Conservation (phyloP, 2,329 filamentous ascomycete genomes). For the Biscogniauxia sp. region DNA sequence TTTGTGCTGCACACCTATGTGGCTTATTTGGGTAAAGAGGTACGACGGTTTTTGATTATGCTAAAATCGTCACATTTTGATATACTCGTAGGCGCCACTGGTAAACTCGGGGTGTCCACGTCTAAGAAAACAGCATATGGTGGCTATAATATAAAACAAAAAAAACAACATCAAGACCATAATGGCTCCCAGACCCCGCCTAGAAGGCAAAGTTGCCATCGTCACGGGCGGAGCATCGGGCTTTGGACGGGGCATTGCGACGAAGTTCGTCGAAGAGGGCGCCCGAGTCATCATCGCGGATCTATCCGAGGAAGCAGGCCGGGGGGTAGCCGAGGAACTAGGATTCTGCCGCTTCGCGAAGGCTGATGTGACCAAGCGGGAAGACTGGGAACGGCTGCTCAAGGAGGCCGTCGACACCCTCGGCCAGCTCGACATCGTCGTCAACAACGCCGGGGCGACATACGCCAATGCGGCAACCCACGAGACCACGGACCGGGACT, state of each 20-base stretch:
- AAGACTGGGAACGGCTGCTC: conserved; percentile 53
- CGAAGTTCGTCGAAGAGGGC: conserved; percentile 58
- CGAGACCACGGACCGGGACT: conserved; percentile 64
- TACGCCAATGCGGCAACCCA: conserved; percentile 62
- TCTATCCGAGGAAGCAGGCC: conserved; percentile 52
- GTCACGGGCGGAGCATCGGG: conserved; percentile 58
- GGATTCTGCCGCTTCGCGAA: conserved; percentile 41
- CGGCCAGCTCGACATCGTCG: conserved; percentile 54
- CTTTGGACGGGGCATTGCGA: conserved; percentile 61
- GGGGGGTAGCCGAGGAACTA: conserved; percentile 44
- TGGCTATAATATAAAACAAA: not conserved
- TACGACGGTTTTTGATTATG: not conserved
- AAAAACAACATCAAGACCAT: not conserved
- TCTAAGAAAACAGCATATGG: not conserved
- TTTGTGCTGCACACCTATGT: not conserved
- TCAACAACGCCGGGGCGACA: conserved; percentile 61
- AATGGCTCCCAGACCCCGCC: conserved; percentile 28
- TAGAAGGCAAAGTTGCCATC: conserved; percentile 43
- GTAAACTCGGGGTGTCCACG: no score
- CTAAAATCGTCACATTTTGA: no score
- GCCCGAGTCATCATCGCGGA: conserved; percentile 62
- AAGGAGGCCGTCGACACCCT: conserved; percentile 43
- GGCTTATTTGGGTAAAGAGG: not conserved
- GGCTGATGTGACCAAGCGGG: conserved; percentile 50
- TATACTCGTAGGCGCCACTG: no score